Evolutionary conservation across 805 yeast species (phyloP), one percentile per base, ranked within the genome.

Genomic region (Cyberlindnera lachancei): DNA sequence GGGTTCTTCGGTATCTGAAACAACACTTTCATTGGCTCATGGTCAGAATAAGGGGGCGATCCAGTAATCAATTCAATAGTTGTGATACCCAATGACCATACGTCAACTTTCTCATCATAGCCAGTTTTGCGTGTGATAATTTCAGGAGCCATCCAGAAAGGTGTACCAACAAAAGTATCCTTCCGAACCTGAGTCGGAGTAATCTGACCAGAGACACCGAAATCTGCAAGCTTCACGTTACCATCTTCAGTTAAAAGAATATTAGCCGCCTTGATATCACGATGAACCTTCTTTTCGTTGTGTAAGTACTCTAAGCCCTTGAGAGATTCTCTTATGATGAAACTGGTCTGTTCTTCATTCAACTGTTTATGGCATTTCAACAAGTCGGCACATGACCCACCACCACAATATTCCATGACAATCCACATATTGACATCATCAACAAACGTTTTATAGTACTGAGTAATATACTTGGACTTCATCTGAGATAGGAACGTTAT

Each of bases 61-160:
- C 96, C 97, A 4, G 77, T 75, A 2, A 82, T 68, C 29, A 92
- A 61, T 57, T 92, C 98, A 47, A 84, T 81, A 1, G 84, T 75
- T 0, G 97, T 88, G 31, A 92, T 90, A 0, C 98, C 98, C 15
- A 87, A 63, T 0, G 96, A 86, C 98, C 98, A 92, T 33, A 92
- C 83, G 52, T 92, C 98, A 2, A 87, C 95, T 48, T 81, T 83
- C 40, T 79, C 82, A 50, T 83, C 70, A 55, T 92, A 87, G 1
- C 92, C 94, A 8, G 59, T 54, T 28, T 56, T 50, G 36, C 69
- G 53, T 5, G 64, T 54, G 27, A 92, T 81, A n/a, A 90, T 82
- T 54, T 92, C 98, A 0, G 98, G 98, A 0, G 98, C 98, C 97
- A 90, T 88, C 96, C 96, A 88, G 56, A 75, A 85, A 11, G 96